Evolutionary conservation across 2,329 filamentous ascomycete species (phyloP), one percentile per base, ranked within the genome.

Genomic region (Colletotrichum lentis): DNA sequence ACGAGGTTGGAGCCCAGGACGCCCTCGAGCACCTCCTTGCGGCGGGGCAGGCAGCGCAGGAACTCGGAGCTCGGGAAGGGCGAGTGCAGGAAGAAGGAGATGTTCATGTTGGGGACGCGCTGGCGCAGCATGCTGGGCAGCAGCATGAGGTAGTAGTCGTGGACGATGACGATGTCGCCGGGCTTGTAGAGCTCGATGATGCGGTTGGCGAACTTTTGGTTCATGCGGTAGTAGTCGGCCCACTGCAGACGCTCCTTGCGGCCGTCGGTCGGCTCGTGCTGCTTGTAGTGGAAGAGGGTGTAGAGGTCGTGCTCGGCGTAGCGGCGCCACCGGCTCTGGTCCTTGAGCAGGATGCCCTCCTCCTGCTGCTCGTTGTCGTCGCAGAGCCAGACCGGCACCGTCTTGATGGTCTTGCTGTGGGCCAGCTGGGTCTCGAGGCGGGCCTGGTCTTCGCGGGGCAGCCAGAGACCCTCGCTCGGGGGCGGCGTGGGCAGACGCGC

Each of bases 51-150:
- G 77, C 94, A 97, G 55, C 94, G 89, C 77, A 97, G 88, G 76
- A 97, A 97, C 79, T 98, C 96, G 83, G 93, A 97, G 80, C 94
- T 97, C 41, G 95, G 95, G 79, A 98, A 98, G 0, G 95, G 95
- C 53, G 93, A 91, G 79, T 98, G 95, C 54, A 98, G 84, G 82
- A 93, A 98, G 83, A 97, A 97, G 62, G 93, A 91, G 76, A 97
- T 94, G 81, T 97, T 96, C 80, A 97, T 92, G 77, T 94, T 92
- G 4, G 94, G 92, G 20, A 94, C 84, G 49, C 91, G 88, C 78
- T 97, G 94, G 55, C 95, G 90, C 67, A 98, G 83, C 82, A 98
- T 89, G 79, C 90, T 94, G 2, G 96, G 95, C 4, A 98, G 86
- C 27, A 98, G 85, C 78, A 98, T 89, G 55, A 98, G 87, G 76